Evolutionary conservation across 331 rosid species (phyloP).

Genomic region (Rhamnella rubrinervis): DNA sequence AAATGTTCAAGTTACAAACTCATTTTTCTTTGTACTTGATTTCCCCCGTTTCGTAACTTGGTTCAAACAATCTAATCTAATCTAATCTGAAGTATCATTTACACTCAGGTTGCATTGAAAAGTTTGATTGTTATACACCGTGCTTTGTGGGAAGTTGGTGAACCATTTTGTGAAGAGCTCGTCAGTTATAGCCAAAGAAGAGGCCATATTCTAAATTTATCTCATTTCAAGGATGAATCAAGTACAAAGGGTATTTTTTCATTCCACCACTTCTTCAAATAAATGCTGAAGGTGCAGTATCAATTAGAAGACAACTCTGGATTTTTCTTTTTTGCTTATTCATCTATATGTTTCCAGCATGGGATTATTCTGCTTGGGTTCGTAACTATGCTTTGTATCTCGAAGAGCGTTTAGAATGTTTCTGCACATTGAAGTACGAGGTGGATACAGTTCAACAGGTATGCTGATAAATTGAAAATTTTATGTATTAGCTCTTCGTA

Average conservation of each 20-base stretch:
- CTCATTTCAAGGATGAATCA: conserved; percentile 98
- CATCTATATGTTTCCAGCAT: conserved; percentile 53
- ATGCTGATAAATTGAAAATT: conserved; percentile 32
- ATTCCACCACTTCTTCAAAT: neutral
- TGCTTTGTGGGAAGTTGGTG: conserved; percentile 97
- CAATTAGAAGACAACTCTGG: neutral
- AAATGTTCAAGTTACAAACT: neutral
- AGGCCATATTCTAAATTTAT: conserved; percentile 94
- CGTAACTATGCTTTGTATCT: conserved; percentile 90
- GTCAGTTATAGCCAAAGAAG: conserved; percentile 91
- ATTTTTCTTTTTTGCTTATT: conserved; percentile 19
- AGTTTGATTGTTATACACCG: conserved; percentile 94
- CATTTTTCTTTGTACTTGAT: conserved; percentile 8
- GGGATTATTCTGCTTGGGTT: conserved; percentile 97
- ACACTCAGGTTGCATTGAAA: conserved; percentile 82
- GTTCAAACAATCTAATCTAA: neutral
- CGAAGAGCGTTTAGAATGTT: conserved; percentile 98
- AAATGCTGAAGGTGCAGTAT: no score
- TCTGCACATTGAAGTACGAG: conserved; percentile 86
- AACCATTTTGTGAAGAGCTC: conserved; percentile 94
- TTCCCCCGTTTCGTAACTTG: conserved; percentile 31
- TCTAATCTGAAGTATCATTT: no score
- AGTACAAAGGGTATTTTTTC: conserved; percentile 78
- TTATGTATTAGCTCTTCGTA: neutral
- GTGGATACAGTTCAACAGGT: conserved; percentile 87